Evolutionary conservation across 2,329 filamentous ascomycete species (phyloP).

Genomic region (Botryotinia globosa): DNA sequence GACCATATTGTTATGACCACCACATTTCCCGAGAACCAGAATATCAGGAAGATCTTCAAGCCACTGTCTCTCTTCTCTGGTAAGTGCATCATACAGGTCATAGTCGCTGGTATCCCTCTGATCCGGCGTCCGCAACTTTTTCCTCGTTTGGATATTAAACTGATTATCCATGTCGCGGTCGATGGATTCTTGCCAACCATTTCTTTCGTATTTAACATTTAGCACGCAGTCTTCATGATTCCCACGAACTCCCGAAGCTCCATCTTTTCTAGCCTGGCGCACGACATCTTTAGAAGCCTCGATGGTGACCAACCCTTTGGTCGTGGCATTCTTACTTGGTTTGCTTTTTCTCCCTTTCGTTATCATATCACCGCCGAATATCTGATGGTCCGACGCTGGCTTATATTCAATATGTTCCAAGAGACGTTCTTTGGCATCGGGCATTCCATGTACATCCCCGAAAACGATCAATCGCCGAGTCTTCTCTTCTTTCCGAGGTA

Average conservation of each 20-base stretch:
- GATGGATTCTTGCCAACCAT: background rate
- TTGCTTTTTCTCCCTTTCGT: background rate
- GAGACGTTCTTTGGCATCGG: background rate
- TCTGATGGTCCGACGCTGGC: background rate
- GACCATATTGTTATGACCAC: background rate
- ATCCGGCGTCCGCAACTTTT: background rate
- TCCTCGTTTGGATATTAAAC: background rate
- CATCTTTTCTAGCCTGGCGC: background rate
- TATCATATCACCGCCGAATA: constrained; percentile 2
- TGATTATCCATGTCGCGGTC: background rate
- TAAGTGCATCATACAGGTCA: background rate
- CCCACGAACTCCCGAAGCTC: background rate
- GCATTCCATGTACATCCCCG: background rate
- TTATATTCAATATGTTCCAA: background rate
- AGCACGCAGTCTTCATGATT: constrained; percentile 4
- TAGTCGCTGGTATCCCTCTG: background rate
- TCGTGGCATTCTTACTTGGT: background rate
- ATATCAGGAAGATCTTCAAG: constrained; percentile 2
- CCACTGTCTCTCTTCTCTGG: background rate
- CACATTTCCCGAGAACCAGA: background rate
- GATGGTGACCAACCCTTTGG: background rate
- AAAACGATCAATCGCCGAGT: background rate
- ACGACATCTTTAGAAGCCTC: background rate
- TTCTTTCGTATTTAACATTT: background rate
- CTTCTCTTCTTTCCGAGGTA: background rate